Evolutionary conservation across 495 filamentous ascomycete species (phyloP).

Genomic region (Echria macrotheca): DNA sequence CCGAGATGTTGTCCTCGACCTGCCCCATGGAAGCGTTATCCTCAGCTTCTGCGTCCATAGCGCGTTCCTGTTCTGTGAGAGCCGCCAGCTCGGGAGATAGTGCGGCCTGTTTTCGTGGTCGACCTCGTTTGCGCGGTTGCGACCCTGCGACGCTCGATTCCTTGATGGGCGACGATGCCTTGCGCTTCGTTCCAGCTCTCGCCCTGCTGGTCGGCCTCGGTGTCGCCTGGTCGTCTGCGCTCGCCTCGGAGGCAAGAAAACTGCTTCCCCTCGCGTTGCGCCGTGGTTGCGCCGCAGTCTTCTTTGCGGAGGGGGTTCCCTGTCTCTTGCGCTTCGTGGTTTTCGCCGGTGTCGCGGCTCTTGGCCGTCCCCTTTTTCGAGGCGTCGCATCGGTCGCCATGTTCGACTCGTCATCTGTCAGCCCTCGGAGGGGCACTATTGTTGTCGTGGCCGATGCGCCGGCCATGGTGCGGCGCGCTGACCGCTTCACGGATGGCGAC

Average conservation of each 20-base stretch:
- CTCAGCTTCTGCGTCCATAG: slow-evolving; percentile 13
- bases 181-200: slow-evolving; percentile 27
- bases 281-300: too few relatives aligned
- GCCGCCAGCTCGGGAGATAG: slow-evolving; percentile 15
- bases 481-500: slow-evolving; percentile 29
- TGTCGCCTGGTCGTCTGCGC: slow-evolving; percentile 14
- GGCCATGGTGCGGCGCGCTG: slow-evolving; percentile 9
- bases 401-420: slow-evolving; percentile 37
- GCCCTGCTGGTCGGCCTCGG: slow-evolving; percentile 14
- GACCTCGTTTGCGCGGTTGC: slow-evolving; percentile 26
- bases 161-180: slow-evolving; percentile 19
- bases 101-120: slow-evolving; percentile 23
- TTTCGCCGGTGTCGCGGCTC: neutral
- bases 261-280: too few relatives aligned
- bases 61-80: slow-evolving; percentile 13
- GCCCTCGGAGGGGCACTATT: slow-evolving; percentile 46
- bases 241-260: slow-evolving; percentile 17
- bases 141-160: slow-evolving; percentile 14
- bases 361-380: slow-evolving; percentile 34
- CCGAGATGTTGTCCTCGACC: slow-evolving; percentile 5
- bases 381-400: slow-evolving; percentile 35
- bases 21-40: slow-evolving; percentile 15
- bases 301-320: slow-evolving; percentile 9
- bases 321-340: neutral
- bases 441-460: slow-evolving; percentile 33